These are phyloP conservation scores for Chlorella sp. DNA, from an alignment of 139 green algal species.

Conservation along the genomic window DNA sequence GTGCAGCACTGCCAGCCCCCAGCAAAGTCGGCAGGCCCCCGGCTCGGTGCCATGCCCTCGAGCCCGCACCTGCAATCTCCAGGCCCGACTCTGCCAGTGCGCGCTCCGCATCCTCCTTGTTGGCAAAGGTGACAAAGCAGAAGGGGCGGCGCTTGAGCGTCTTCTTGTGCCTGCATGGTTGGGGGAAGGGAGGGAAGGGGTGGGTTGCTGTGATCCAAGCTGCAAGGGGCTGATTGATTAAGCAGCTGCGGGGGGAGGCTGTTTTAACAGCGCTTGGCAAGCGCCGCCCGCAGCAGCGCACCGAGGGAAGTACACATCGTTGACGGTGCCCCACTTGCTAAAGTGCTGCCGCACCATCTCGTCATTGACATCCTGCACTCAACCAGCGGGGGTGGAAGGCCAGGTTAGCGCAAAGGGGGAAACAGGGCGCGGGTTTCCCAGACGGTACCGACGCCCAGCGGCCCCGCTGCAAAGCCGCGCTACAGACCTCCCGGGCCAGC, in stretches of 20 bases:
- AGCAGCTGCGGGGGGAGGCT: no score
- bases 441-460: not conserved
- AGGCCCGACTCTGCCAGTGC: slow-evolving; percentile 39
- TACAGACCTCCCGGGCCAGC: no score
- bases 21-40: no score
- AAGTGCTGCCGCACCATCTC: slow-evolving; percentile 52
- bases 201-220: not conserved
- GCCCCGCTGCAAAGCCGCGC: not conserved
- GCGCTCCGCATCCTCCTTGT: slow-evolving; percentile 29
- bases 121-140: slow-evolving; percentile 57
- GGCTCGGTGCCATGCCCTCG: no score
- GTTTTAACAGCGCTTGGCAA: no score
- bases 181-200: not conserved
- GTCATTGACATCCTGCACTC: slow-evolving; percentile 54
- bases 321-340: slow-evolving; percentile 46
- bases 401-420: no score
- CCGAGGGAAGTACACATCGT: slow-evolving; percentile 58
- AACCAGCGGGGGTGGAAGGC: no score
- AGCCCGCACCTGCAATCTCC: slow-evolving; percentile 37
- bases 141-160: slow-evolving; percentile 54
- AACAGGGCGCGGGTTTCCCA: no score
- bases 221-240: not conserved
- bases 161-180: slow-evolving; percentile 39
- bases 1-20: no score
- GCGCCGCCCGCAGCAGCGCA: no score